phyloP scores from a whole-genome alignment of 306 rosid species.

The Quercus gilva region DNA sequence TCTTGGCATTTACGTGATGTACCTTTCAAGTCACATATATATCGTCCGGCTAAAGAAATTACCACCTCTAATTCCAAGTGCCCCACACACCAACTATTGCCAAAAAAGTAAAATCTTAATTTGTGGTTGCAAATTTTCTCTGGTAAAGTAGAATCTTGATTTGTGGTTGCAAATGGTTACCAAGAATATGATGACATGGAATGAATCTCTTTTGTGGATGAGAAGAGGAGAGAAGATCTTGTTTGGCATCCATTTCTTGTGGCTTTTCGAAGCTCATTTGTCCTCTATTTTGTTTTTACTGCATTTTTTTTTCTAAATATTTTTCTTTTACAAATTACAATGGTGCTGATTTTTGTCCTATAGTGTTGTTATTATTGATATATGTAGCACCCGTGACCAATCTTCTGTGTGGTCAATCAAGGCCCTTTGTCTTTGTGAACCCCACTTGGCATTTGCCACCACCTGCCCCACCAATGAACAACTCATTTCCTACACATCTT shows the following conservation, averaged over 20 bases:
- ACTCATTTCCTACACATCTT: not conserved
- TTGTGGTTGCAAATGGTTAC: not conserved
- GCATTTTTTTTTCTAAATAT: not conserved
- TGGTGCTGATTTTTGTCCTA: not conserved
- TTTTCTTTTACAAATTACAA: not conserved
- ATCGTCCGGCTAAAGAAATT: not conserved
- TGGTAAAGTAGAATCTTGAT: no score
- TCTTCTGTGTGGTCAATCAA: constrained; percentile 28
- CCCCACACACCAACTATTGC: not conserved
- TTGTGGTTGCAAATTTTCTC: no score
- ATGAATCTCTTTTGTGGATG: not conserved
- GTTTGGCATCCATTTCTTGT: not conserved
- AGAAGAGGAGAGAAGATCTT: not conserved
- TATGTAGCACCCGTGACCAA: constrained; percentile 44
- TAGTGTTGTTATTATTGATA: not conserved
- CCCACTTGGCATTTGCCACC: constrained; percentile 3
- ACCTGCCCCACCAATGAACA: not conserved
- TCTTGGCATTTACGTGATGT: not conserved
- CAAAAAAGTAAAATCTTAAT: not conserved
- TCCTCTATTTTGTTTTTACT: not conserved
- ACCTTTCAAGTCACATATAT: not conserved
- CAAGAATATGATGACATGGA: not conserved
- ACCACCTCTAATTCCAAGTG: not conserved
- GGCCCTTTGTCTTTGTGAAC: constrained; percentile 11
- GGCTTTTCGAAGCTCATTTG: not conserved